Evolutionary conservation across 257 asterid genomes (phyloP).

Genomic region (Salvia hispanica): DNA sequence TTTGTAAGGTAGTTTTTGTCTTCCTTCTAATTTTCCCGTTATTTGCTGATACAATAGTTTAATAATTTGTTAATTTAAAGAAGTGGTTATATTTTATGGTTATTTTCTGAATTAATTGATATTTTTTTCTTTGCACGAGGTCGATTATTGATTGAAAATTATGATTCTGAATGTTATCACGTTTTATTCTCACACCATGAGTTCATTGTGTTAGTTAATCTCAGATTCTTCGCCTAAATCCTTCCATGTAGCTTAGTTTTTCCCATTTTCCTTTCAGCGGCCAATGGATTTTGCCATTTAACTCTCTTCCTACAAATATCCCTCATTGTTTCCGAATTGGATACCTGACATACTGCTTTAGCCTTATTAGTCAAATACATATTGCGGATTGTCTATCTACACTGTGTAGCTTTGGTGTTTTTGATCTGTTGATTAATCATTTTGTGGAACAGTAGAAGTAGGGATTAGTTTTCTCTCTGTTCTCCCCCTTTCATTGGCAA

Average conservation of each 20-base stretch:
- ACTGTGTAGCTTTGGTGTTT: background rate
- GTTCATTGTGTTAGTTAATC: background rate
- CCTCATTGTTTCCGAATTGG: constrained; percentile 2
- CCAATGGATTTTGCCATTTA: background rate
- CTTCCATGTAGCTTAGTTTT: background rate
- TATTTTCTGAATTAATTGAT: background rate
- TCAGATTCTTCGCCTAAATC: background rate
- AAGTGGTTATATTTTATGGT: background rate
- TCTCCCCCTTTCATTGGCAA: background rate
- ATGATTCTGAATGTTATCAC: background rate
- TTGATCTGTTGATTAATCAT: constrained; percentile 15
- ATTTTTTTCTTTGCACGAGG: background rate
- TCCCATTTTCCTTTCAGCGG: background rate
- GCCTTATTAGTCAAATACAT: background rate
- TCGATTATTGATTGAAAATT: background rate
- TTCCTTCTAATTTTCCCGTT: background rate
- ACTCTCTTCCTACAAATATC: background rate
- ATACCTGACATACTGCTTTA: background rate
- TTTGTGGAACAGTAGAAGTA: background rate
- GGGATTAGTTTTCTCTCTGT: background rate
- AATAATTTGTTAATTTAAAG: background rate
- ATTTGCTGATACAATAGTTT: background rate
- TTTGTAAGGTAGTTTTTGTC: constrained; percentile 36
- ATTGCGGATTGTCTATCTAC: background rate
- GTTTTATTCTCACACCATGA: constrained; percentile 3